A percentile compares a stretch with the other conserved stretches of the same genome.
Evolutionary conservation across 78 protist species (phyloP).

Genomic region (Guillardia theta): DNA sequence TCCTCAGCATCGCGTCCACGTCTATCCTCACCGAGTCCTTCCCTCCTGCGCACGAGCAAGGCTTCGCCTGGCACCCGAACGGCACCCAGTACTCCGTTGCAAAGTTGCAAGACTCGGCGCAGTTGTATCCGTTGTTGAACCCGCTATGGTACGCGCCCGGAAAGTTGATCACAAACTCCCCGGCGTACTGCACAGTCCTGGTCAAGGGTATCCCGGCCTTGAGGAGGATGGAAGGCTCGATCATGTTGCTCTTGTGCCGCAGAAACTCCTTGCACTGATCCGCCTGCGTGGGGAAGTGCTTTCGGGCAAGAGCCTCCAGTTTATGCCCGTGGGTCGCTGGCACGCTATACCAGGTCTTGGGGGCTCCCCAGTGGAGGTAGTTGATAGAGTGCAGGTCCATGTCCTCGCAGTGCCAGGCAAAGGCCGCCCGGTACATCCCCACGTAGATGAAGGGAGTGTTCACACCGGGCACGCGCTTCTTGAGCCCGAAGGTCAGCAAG

Average conservation of each 20-base stretch:
- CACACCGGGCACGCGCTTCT: conserved; percentile 31
- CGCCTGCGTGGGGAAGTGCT: not conserved
- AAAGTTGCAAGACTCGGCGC: conserved; percentile 29
- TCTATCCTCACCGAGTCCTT: not conserved
- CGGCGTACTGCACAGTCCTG: not conserved
- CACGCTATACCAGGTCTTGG: conserved; percentile 33
- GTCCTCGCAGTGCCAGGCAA: conserved; percentile 46
- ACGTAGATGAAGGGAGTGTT: conserved; percentile 45
- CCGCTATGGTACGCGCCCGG: conserved; percentile 40
- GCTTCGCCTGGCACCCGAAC: conserved; percentile 30
- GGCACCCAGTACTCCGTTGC: conserved; percentile 34
- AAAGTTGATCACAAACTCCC: conserved; percentile 43
- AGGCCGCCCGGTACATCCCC: conserved; percentile 42
- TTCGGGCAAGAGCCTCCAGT: not conserved
- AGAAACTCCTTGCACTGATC: conserved; percentile 28
- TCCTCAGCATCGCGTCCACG: not conserved
- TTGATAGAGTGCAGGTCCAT: conserved; percentile 40
- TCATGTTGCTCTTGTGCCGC: conserved; percentile 28
- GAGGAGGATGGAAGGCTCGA: conserved; percentile 34
- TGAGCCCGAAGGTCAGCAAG: not conserved
- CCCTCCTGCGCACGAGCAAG: not conserved
- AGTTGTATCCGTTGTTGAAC: conserved; percentile 38
- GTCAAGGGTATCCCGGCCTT: not conserved
- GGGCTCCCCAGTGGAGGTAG: conserved; percentile 40
- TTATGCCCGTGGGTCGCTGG: not conserved